Conservation (phyloP, 2,329 filamentous ascomycete genomes). For the Exophiala mesophila region DNA sequence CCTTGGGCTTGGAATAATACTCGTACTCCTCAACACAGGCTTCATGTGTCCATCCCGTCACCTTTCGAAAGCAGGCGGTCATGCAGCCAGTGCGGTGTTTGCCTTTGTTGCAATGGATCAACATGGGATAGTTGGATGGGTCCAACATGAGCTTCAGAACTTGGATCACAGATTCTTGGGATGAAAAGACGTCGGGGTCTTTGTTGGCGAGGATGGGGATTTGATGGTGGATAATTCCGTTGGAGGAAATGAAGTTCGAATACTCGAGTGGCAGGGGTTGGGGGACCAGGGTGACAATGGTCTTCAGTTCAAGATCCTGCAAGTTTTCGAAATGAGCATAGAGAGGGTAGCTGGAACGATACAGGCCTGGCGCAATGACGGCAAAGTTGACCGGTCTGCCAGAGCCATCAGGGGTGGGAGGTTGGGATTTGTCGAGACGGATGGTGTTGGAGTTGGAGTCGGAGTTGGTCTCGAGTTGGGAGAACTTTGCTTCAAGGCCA, state of each 20-base stretch:
- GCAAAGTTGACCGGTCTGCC: slow-evolving; percentile 68
- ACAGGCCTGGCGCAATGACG: slow-evolving; percentile 67
- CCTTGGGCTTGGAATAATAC: slow-evolving; percentile 52
- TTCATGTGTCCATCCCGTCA: slow-evolving; percentile 61
- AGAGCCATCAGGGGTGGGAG: slow-evolving; percentile 31
- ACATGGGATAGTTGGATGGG: slow-evolving; percentile 67
- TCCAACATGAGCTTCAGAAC: slow-evolving; percentile 70
- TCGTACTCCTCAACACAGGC: slow-evolving; percentile 69
- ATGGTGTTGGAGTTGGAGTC: slow-evolving; percentile 19
- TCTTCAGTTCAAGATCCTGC: slow-evolving; percentile 64
- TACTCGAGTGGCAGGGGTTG: slow-evolving; percentile 47
- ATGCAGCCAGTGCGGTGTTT: slow-evolving; percentile 90
- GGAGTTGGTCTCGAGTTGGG: slow-evolving; percentile 9
- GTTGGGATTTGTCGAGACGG: slow-evolving; percentile 27
- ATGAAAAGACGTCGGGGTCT: slow-evolving; percentile 61
- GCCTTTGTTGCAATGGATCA: slow-evolving; percentile 92
- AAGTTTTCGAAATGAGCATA: slow-evolving; percentile 67
- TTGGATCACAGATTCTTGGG: slow-evolving; percentile 60
- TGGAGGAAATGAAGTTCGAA: slow-evolving; percentile 56
- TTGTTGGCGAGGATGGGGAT: slow-evolving; percentile 87
- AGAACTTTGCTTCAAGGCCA: slow-evolving; percentile 10
- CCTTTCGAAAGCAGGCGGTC: slow-evolving; percentile 71
- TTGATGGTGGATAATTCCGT: slow-evolving; percentile 66
- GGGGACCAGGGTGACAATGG: slow-evolving; percentile 58
- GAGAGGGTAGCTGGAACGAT: slow-evolving; percentile 75